These are phyloP conservation scores for Neurospora sp. DNA, from an alignment of 495 filamentous ascomycete genomes.

Conservation along the genomic window DNA sequence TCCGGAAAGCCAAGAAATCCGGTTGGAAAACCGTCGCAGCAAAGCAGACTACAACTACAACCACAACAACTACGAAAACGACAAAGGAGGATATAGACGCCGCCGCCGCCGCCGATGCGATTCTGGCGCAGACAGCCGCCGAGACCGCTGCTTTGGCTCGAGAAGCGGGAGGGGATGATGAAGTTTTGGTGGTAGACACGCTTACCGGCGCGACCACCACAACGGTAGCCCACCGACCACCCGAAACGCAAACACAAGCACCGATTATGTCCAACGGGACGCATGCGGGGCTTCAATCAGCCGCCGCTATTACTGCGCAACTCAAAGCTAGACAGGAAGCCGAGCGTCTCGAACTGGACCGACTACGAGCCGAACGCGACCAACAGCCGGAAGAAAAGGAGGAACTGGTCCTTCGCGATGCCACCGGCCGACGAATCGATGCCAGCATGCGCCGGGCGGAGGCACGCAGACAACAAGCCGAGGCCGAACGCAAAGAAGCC, in stretches of 20 bases:
- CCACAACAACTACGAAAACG: constrained; percentile 17
- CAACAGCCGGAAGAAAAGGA: constrained; percentile 27
- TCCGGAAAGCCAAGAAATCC: constrained; percentile 67
- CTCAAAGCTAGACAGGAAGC: constrained; percentile 43
- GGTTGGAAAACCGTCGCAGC: constrained; percentile 60
- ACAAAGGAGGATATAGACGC: constrained; percentile 28
- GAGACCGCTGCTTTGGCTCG: constrained; percentile 43
- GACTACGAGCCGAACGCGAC: constrained; percentile 22
- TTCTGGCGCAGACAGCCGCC: constrained; percentile 63
- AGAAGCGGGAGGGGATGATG: constrained; percentile 36
- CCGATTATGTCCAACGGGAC: constrained; percentile 74
- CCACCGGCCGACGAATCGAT: constrained; percentile 83
- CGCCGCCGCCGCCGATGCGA: constrained; percentile 67
- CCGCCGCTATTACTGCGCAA: constrained; percentile 66
- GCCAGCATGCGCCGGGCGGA: constrained; percentile 84
- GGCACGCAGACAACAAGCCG: constrained; percentile 60
- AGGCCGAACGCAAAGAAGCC: constrained; percentile 53
- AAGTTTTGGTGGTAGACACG: neutral
- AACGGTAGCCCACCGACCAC: neutral
- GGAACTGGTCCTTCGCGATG: constrained; percentile 91
- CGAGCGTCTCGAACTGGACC: constrained; percentile 39
- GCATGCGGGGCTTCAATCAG: constrained; percentile 76
- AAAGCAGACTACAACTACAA: neutral
- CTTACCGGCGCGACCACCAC: neutral
- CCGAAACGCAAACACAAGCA: neutral